phyloP scores from a whole-genome alignment of 1,284 basidiomycete genomes.

The Leccinum pallidistipes region DNA sequence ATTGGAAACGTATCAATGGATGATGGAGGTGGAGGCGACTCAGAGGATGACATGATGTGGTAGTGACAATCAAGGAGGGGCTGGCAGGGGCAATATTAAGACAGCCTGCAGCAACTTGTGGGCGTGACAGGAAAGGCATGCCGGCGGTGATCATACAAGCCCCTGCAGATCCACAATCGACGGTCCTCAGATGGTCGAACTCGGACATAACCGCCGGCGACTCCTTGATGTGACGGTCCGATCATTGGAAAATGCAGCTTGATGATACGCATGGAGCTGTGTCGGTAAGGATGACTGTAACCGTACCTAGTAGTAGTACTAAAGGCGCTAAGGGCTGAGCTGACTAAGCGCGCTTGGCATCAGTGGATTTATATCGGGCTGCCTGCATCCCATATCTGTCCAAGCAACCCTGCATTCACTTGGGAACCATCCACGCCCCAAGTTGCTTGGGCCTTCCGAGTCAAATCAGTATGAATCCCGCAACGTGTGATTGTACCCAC shows the following conservation, averaged over 20 bases:
- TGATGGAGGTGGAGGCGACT: slow-evolving; percentile 3
- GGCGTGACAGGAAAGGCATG: neutral
- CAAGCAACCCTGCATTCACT: neutral
- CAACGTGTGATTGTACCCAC: neutral
- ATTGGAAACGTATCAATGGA: slow-evolving; percentile 24
- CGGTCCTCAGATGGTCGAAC: neutral
- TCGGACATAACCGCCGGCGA: neutral
- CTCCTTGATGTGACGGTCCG: neutral
- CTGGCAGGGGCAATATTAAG: neutral
- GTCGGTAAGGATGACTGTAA: neutral
- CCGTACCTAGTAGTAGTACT: neutral
- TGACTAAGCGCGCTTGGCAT: neutral
- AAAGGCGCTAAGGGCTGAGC: neutral
- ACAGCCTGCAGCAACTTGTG: neutral
- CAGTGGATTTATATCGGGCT: neutral
- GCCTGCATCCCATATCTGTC: neutral
- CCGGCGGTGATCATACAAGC: neutral
- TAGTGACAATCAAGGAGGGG: neutral
- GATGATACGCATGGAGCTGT: neutral
- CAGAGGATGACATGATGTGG: slow-evolving; percentile 3
- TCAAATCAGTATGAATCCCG: neutral
- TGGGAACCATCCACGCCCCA: neutral
- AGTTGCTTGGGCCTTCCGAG: neutral
- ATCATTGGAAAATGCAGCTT: neutral
- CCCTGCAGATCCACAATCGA: neutral